phyloP scores from a whole-genome alignment of 2,329 filamentous ascomycete genomes.

The Coleophoma crateriformis region DNA sequence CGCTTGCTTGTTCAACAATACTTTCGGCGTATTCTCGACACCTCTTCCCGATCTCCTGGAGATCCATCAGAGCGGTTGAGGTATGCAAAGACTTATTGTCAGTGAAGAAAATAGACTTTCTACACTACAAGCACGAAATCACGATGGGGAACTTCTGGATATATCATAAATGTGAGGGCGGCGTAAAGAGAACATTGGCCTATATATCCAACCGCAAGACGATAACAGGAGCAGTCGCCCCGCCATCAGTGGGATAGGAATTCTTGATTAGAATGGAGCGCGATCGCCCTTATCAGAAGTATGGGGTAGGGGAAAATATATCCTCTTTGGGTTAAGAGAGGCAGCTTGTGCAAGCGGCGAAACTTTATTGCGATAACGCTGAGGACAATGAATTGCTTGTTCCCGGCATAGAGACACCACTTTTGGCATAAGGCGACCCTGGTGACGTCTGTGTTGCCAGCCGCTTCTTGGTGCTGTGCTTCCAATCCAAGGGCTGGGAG shows the following conservation, averaged over 20 bases:
- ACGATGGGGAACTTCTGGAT: no score
- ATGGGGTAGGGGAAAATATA: not conserved
- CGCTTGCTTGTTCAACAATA: conserved; percentile 4
- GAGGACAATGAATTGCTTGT: not conserved
- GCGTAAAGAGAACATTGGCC: not conserved
- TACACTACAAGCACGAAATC: no score
- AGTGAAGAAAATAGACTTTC: no score
- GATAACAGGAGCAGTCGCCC: not conserved
- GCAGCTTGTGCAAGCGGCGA: not conserved
- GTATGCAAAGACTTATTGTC: not conserved
- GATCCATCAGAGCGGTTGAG: not conserved
- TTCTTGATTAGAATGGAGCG: no score
- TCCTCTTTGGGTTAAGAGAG: not conserved
- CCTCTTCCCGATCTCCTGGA: not conserved
- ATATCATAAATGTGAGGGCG: no score
- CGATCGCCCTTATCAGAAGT: not conserved
- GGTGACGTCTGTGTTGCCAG: not conserved
- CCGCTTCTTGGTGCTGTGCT: not conserved
- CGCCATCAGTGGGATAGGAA: not conserved
- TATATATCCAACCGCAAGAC: not conserved
- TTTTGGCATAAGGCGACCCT: not conserved
- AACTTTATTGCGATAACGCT: not conserved
- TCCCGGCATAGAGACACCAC: not conserved
- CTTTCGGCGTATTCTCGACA: not conserved
- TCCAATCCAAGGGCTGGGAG: not conserved